Base-by-base conservation (phyloP, 2,329 filamentous ascomycete species). In the Coleophoma eucalyptorum region DNA sequence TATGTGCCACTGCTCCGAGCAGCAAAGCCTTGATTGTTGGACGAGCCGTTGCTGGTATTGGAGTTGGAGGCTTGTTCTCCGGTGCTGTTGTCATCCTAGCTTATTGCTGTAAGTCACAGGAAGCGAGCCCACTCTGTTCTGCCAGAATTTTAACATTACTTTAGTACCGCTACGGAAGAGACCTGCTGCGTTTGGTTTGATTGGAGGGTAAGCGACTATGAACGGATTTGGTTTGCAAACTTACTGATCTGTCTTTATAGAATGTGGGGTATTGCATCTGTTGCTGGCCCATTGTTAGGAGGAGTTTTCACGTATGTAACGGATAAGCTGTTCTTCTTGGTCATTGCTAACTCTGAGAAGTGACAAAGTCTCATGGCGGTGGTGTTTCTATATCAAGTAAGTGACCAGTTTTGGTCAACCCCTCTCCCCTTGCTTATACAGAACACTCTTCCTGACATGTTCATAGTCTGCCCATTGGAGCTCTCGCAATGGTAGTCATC, bases 1-100 rank as follows among this genome's bases (percentile, higher is more conserved):
- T 69, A 18, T 69, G 67, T 50, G 67, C 60, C 32, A 56, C 58
- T 6, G 66, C 66, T 32, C 65, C 67, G 26, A 64, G 43, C 15
- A 63, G 61, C 33, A 60, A 55, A 15, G 63, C 64, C 33, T 56
- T 68, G 18, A 69, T 69, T 34, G 53, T 67, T 15, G 66, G 67
- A 33, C 57, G 65, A 50, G 67, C 65, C 21, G 49, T 68, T 46
- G 59, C 62, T 34, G 67, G 67, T 26, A 48, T 66, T 40, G 64
- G 65, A 6, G 56, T 56, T 43, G 62, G 56, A 45, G 66, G 65
- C 3, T 43, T 68, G 3, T 66, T 66, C 45, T 65, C 62, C 13
- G 65, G 65, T 12, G 57, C 57, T 4, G 59, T 67, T 41, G 63
- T 61, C 20, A 65, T 67, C 48, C 51, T 68, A 16, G 58, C 58